Evolutionary conservation across 352 stramenopile species (phyloP).

Genomic region (Globisporangium iwayamae): DNA sequence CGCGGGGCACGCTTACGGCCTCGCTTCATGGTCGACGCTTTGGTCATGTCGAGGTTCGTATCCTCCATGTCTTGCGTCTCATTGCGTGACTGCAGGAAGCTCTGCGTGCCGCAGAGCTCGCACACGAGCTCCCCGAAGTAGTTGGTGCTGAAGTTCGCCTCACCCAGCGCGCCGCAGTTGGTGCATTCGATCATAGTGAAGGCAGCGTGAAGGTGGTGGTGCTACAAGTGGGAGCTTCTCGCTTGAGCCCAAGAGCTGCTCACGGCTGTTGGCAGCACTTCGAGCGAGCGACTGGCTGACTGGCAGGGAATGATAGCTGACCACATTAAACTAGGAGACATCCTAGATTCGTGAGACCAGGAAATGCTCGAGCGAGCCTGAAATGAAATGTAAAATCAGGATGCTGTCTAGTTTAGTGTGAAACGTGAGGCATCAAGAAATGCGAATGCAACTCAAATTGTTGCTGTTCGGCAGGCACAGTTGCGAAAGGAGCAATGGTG

Average conservation of each 20-base stretch:
- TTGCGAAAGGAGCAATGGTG: slow-evolving; percentile 5
- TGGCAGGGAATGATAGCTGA: background rate
- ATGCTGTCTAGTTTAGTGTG: background rate
- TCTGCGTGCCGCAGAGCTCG: slow-evolving; percentile 83
- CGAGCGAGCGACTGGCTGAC: background rate
- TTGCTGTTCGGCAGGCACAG: background rate
- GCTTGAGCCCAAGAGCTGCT: slow-evolving; percentile 1
- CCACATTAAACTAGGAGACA: slow-evolving; percentile 3
- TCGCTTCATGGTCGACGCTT: slow-evolving; percentile 29
- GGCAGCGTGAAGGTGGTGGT: background rate
- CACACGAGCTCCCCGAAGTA: slow-evolving; percentile 85
- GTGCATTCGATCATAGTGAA: slow-evolving; percentile 66
- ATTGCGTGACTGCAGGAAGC: slow-evolving; percentile 73
- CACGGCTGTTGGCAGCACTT: background rate
- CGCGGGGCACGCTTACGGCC: slow-evolving; percentile 34
- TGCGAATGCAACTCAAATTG: background rate
- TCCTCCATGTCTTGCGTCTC: slow-evolving; percentile 82
- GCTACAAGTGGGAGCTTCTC: no score
- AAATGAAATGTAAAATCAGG: background rate
- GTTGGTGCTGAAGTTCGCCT: slow-evolving; percentile 80
- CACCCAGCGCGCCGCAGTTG: slow-evolving; percentile 69
- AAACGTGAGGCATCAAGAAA: background rate
- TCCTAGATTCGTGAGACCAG: background rate
- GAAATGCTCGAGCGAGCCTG: background rate
- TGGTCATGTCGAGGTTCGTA: slow-evolving; percentile 46